Evolutionary conservation across 495 filamentous ascomycete genomes (phyloP), one percentile per base, ranked within the genome.

Genomic region (Bryoglossum gracile): DNA sequence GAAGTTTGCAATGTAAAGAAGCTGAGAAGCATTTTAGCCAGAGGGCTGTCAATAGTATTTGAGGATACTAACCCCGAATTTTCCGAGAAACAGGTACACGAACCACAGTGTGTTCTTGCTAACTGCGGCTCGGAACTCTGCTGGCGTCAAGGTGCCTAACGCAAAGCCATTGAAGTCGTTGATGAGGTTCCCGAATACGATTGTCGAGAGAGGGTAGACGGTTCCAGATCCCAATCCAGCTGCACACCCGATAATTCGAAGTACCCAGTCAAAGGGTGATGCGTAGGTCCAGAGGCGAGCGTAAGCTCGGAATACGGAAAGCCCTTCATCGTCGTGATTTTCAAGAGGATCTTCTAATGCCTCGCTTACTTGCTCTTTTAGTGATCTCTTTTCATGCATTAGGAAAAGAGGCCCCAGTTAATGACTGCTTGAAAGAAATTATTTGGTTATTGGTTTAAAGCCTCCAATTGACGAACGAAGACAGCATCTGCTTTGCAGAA

Each of bases 11-110:
- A 45, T 45, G 18, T 45, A 45, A 4, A 45, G n/a, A 14, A 42
- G 21, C 38, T 42, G 21, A 5, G 8, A 42, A 30, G 6, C 26
- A 13, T 30, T 30, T 30, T 30, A 13, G 26, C 5, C 6, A 30
- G 13, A 30, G 13, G 26, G 26, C 26, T 30, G 5, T 30, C 13
- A 30, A 30, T 13, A 13, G 26, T 6, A 30, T 13, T 30, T 5
- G 13, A 30, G 26, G 6, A 30, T 4, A 24, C 38, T 24, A 5
- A 42, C 38, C 38, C 38, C 22, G 32, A 45, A 45, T 45, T 32
- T 26, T 8, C 42, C 42, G 18, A 45, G n/a, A 16, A 45, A 45
- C 13, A 45, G 22, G 42, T 45, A 45, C 5, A 45, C 42, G 18
- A 45, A 45, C 22, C 26, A 45, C 9, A 45, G 18, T 4, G 42